Percentiles rank a stretch among this genome's conserved stretches.
phyloP scores from a whole-genome alignment of 2,329 filamentous ascomycete species.

The Microcyclospora pomicola region DNA sequence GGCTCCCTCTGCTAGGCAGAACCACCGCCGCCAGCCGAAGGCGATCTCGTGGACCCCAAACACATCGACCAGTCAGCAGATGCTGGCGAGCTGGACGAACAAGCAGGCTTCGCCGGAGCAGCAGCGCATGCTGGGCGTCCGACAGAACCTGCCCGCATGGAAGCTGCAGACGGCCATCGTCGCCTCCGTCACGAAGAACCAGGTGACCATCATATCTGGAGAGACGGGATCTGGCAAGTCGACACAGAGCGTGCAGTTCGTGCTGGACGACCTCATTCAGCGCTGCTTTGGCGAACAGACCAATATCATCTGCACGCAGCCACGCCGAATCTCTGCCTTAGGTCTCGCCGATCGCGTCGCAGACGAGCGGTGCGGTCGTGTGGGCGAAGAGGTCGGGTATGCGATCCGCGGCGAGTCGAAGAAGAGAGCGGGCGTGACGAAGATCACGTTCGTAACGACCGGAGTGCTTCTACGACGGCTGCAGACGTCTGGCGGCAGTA shows the following conservation, averaged over 20 bases:
- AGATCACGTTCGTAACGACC: slow-evolving; percentile 90
- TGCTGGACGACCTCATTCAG: slow-evolving; percentile 79
- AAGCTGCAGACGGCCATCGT: slow-evolving; percentile 65
- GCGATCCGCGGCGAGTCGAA: slow-evolving; percentile 83
- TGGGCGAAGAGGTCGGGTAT: slow-evolving; percentile 85
- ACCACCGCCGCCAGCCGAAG: slow-evolving; percentile 28
- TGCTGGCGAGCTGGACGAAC: slow-evolving; percentile 50
- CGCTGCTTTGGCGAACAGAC: slow-evolving; percentile 59
- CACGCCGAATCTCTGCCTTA: slow-evolving; percentile 82
- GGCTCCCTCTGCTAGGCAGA: not conserved
- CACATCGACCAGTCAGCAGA: slow-evolving; percentile 41
- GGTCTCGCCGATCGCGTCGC: slow-evolving; percentile 89
- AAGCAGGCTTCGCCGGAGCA: slow-evolving; percentile 53
- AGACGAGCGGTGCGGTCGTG: slow-evolving; percentile 68
- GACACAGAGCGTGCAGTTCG: slow-evolving; percentile 91
- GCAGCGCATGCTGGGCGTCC: slow-evolving; percentile 59
- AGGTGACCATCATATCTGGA: slow-evolving; percentile 92
- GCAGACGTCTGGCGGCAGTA: slow-evolving; percentile 73
- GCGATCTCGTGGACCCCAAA: slow-evolving; percentile 52
- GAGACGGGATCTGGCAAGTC: slow-evolving; percentile 96
- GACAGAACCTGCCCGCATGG: slow-evolving; percentile 77
- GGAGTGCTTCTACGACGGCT: slow-evolving; percentile 80
- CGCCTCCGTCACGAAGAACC: slow-evolving; percentile 55
- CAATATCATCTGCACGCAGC: slow-evolving; percentile 93
- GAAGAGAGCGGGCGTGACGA: slow-evolving; percentile 54